Percentiles rank a stretch among this genome's conserved stretches.
These are phyloP conservation scores for Sporothrix pseudoabietina DNA, from an alignment of 2,329 filamentous ascomycete species.

Conservation along the genomic window DNA sequence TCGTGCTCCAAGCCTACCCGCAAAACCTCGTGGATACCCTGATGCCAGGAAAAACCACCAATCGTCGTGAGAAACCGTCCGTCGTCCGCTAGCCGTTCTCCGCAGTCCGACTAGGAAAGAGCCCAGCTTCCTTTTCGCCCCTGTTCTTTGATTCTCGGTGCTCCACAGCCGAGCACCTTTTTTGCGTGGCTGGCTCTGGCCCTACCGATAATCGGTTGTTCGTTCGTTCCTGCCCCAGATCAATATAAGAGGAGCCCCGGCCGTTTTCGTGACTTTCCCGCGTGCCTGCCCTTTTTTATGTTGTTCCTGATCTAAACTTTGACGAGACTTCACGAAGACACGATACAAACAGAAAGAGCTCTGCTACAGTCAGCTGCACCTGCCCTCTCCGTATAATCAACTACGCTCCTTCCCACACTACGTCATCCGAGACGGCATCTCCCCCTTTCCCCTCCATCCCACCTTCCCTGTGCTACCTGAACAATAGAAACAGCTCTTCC, in stretches of 20 bases:
- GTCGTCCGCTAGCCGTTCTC: slow-evolving; percentile 32
- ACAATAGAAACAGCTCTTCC: not conserved
- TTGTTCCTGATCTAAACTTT: slow-evolving; percentile 1
- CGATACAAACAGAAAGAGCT: slow-evolving; percentile 10
- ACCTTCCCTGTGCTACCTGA: not conserved
- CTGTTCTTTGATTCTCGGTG: slow-evolving; percentile 26
- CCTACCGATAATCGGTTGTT: slow-evolving; percentile 31
- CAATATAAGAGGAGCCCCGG: slow-evolving; percentile 26
- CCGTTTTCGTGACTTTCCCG: slow-evolving; percentile 28
- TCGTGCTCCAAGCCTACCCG: slow-evolving; percentile 1
- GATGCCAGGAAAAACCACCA: slow-evolving; percentile 5
- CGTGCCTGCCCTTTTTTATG: slow-evolving; percentile 5
- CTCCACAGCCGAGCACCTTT: slow-evolving; percentile 30
- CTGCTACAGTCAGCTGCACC: not conserved
- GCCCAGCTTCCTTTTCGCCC: slow-evolving; percentile 27
- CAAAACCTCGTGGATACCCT: slow-evolving; percentile 16
- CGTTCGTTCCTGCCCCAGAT: slow-evolving; percentile 12
- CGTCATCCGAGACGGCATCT: slow-evolving; percentile 2
- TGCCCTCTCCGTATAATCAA: not conserved
- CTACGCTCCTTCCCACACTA: slow-evolving; percentile 8
- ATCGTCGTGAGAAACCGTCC: slow-evolving; percentile 18
- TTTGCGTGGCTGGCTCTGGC: slow-evolving; percentile 20
- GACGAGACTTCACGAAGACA: not conserved
- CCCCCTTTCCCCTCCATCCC: not conserved
- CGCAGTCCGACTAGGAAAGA: slow-evolving; percentile 27